Evolutionary conservation across 2,329 filamentous ascomycete genomes (phyloP), one percentile per base, ranked within the genome.

Genomic region (Aspergillus sojae): DNA sequence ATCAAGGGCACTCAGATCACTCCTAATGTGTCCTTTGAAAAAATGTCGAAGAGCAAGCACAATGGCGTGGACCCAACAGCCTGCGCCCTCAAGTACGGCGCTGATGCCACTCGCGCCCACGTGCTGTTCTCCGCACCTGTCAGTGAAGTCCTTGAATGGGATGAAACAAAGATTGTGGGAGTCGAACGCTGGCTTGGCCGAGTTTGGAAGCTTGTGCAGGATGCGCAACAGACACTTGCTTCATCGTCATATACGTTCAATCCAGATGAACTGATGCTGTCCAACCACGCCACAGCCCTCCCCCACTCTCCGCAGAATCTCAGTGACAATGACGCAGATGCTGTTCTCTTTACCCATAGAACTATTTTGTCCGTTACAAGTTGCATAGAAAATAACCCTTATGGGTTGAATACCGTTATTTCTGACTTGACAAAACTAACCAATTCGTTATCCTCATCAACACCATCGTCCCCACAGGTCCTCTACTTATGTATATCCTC

Each of bases 21-120:
- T 0, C 87, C 90, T 1, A 85, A 81, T 32, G 78, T 93, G 21
- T 89, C 87, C 1, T 96, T 86, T 70, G 93, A 96, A 76, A 97
- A 97, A 75, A 97, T 97, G 93, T 95, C 91, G 45, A 97, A 97
- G 79, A 96, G 92, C 71, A 97, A 97, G 77, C 85, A 95, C 80
- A 97, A 97, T 73, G 93, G 93, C 30, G 92, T 96, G 7, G 92
- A 96, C 73, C 93, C 93, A 0, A 88, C 86, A 0, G 82, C 81
- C 0, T 91, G 90, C 67, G 92, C 95, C 62, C 80, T 83, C 9
- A 88, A 86, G 68, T 90, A 95, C 70, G 93, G 93, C 26, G 91
- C 93, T 1, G 93, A 97, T 75, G 89, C 91, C 6, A 93, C 91
- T 2, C 84, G 93, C 61, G 92, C 92, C 4, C 93, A 97, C 74